These are phyloP conservation scores for Sclerotinia glacialis DNA, from an alignment of 2,329 filamentous ascomycete genomes.

Conservation along the genomic window DNA sequence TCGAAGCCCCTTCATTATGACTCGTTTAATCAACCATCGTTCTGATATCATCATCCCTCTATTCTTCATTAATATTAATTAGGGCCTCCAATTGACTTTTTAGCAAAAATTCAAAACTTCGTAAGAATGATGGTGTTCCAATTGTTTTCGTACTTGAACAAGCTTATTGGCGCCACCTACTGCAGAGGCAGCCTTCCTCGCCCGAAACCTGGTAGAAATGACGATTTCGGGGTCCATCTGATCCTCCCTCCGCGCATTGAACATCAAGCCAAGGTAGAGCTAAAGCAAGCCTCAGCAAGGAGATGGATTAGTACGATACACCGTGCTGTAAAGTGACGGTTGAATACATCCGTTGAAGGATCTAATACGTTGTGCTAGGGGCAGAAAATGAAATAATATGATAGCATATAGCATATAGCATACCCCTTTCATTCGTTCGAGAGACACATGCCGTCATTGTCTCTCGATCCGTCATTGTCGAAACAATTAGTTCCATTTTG, in stretches of 20 bases:
- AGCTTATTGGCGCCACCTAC: conserved; percentile 15
- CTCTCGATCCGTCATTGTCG: conserved; percentile 5
- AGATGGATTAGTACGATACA: not conserved
- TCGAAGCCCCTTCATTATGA: conserved; percentile 1
- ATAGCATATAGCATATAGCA: too few species aligned
- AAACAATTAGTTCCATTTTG: not conserved
- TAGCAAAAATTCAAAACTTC: not conserved
- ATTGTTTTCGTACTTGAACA: not conserved
- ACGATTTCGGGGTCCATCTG: conserved; percentile 20
- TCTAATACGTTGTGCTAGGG: not conserved
- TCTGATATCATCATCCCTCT: not conserved
- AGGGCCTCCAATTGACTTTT: not conserved
- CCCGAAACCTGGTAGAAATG: conserved; percentile 13
- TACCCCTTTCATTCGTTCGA: conserved; percentile 10
- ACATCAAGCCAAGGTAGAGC: conserved; percentile 1
- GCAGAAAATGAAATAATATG: not conserved
- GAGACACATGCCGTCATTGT: conserved; percentile 13
- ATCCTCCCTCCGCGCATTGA: conserved; percentile 18
- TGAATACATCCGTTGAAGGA: conserved; percentile 14
- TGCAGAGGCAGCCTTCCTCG: conserved; percentile 5
- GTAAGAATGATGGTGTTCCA: conserved; percentile 14
- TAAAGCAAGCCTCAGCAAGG: conserved; percentile 17
- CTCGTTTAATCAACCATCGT: not conserved
- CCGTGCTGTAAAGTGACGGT: conserved; percentile 7
- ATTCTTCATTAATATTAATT: not conserved